These are phyloP conservation scores for Trametes pubescens DNA, from an alignment of 1,284 basidiomycete genomes.

Conservation along the genomic window DNA sequence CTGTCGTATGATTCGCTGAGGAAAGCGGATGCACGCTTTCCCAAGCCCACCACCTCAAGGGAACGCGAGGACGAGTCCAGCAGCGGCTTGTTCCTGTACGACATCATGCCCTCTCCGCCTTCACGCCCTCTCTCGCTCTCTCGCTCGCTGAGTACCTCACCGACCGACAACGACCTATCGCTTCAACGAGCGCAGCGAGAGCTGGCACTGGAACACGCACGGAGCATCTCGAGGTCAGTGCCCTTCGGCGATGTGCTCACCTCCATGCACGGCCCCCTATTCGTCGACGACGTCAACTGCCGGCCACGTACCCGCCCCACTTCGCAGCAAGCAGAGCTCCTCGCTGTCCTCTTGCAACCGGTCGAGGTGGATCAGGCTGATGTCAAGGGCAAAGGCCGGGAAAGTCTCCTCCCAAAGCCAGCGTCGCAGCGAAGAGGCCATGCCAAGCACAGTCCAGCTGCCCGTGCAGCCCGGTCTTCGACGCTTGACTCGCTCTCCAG, in stretches of 20 bases:
- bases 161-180: slow-evolving; percentile 34
- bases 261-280: slow-evolving; percentile 68
- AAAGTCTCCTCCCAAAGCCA: slow-evolving; percentile 17
- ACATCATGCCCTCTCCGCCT: slow-evolving; percentile 37
- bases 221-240: slow-evolving; percentile 45
- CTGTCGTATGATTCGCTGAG: slow-evolving; percentile 41
- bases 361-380: slow-evolving; percentile 46
- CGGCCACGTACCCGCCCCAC: slow-evolving; percentile 40
- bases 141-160: slow-evolving; percentile 29
- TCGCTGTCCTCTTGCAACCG: slow-evolving; percentile 56
- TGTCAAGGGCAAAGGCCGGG: slow-evolving; percentile 46
- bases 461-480: slow-evolving; percentile 28
- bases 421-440: slow-evolving; percentile 27
- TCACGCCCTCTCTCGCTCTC: slow-evolving; percentile 30
- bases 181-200: slow-evolving; percentile 37
- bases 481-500: slow-evolving; percentile 29
- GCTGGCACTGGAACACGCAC: slow-evolving; percentile 32
- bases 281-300: slow-evolving; percentile 52
- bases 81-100: slow-evolving; percentile 35
- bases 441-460: slow-evolving; percentile 18
- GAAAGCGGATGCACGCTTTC: slow-evolving; percentile 32
- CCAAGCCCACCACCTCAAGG: slow-evolving; percentile 27
- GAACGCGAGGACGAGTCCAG: slow-evolving; percentile 25
- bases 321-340: slow-evolving; percentile 49
- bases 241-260: slow-evolving; percentile 63